Percentiles rank a stretch among this genome's conserved stretches.
Evolutionary conservation across 169 alveolate genomes (phyloP).

Genomic region (Plasmodium knowlesi): DNA sequence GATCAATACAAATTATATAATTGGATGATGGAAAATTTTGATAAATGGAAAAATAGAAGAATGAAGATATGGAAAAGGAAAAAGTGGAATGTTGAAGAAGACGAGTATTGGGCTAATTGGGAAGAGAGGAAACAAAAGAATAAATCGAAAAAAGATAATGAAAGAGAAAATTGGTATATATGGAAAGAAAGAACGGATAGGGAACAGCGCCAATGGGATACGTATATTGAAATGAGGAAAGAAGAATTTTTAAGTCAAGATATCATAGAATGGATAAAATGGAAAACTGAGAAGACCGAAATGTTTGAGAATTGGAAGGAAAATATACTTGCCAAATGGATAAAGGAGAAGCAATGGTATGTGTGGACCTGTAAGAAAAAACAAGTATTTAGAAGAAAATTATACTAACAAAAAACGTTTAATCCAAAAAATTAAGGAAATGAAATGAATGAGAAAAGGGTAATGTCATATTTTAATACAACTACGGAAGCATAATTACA

Average conservation of each 20-base stretch:
- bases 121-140: background rate
- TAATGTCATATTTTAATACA: background rate
- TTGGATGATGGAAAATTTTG: constrained; percentile 4
- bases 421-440: background rate
- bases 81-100: background rate
- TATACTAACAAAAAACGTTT: background rate
- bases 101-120: background rate
- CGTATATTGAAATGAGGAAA: background rate
- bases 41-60: background rate
- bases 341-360: constrained; percentile 1
- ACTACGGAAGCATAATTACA: background rate
- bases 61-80: background rate
- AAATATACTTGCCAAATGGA: background rate
- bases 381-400: background rate
- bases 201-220: background rate
- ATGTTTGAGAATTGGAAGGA: background rate
- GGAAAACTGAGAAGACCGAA: background rate
- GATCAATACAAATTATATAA: constrained; percentile 1
- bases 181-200: constrained; percentile 17
- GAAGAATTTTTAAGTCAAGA: background rate
- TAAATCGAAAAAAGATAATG: background rate
- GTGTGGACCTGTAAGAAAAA: background rate
- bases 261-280: background rate
- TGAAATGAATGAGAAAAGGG: background rate
- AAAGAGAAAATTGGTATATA: background rate